Percentiles rank a stretch among this genome's conserved stretches.
These are phyloP conservation scores for Trifolium pratense DNA, from an alignment of 306 rosid genomes.

Conservation along the genomic window DNA sequence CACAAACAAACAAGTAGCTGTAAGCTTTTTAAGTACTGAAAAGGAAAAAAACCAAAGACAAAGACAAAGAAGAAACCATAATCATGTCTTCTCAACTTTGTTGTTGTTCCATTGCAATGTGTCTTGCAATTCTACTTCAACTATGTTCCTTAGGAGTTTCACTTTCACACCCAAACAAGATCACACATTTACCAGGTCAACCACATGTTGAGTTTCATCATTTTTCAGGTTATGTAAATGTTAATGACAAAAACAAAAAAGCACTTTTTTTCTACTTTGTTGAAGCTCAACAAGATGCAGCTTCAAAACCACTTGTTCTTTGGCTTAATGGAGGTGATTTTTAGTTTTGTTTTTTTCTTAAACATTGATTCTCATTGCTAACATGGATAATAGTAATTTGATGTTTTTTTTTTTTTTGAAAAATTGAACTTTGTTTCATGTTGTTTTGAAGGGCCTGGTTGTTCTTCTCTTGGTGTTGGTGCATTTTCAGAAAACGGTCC, in stretches of 20 bases:
- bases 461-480: conserved; percentile 87
- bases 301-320: conserved; percentile 80
- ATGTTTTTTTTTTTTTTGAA: background rate
- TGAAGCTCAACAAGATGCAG: conserved; percentile 61
- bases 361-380: background rate
- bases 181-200: conserved; percentile 66
- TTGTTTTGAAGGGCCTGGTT: conserved; percentile 75
- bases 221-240: conserved; percentile 65
- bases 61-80: background rate
- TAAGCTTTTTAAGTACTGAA: conserved; percentile 15
- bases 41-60: background rate
- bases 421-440: conserved; percentile 28
- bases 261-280: conserved; percentile 68
- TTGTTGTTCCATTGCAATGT: conserved; percentile 40
- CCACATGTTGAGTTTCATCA: conserved; percentile 65
- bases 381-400: too few species aligned
- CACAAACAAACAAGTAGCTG: background rate
- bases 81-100: conserved; percentile 39
- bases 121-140: conserved; percentile 24
- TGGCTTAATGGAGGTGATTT: conserved; percentile 84
- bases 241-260: conserved; percentile 47
- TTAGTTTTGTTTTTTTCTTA: conserved; percentile 18
- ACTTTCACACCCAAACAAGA: conserved; percentile 49
- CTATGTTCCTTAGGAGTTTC: conserved; percentile 22
- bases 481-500: conserved; percentile 91